Evolutionary conservation across 2,329 filamentous ascomycete genomes (phyloP).

Genomic region (Simplicillium sp.): DNA sequence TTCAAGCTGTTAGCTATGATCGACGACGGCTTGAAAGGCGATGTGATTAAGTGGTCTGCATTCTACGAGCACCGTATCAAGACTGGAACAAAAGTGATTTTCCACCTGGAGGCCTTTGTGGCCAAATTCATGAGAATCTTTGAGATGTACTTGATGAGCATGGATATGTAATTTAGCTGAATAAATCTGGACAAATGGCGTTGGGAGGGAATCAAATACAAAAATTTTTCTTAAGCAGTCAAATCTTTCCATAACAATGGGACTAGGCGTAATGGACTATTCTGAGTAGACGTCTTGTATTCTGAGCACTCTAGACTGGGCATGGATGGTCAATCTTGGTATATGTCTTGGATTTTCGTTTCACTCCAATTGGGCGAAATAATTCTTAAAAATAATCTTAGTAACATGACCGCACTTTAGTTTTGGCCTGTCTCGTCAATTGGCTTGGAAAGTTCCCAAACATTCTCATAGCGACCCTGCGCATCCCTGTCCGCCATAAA

Average conservation of each 20-base stretch:
- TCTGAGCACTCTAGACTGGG: too few species aligned
- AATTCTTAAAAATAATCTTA: too few species aligned
- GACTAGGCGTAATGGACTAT: too few species aligned
- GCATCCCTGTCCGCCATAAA: conserved; percentile 2
- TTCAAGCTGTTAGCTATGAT: conserved; percentile 85
- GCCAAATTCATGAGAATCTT: conserved; percentile 96
- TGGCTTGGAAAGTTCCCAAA: conserved; percentile 1
- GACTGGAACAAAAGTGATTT: conserved; percentile 90
- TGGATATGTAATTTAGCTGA: conserved; percentile 49
- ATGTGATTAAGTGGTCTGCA: conserved; percentile 91
- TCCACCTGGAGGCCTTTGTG: conserved; percentile 96
- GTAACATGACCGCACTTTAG: too few species aligned
- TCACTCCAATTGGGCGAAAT: too few species aligned
- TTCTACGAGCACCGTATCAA: conserved; percentile 96
- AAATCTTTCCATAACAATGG: too few species aligned
- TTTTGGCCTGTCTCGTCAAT: not conserved
- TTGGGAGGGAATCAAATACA: conserved; percentile 9
- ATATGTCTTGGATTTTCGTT: too few species aligned
- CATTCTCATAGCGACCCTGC: not conserved
- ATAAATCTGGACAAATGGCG: conserved; percentile 9
- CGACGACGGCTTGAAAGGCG: conserved; percentile 81
- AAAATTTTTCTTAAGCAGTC: conserved; percentile 7
- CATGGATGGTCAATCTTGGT: too few species aligned
- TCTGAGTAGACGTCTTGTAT: too few species aligned
- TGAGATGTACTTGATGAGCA: conserved; percentile 85